Evolutionary conservation across 768 basidiomycete genomes (phyloP), one percentile per base, ranked within the genome.

Genomic region (Mycena kentingensis): DNA sequence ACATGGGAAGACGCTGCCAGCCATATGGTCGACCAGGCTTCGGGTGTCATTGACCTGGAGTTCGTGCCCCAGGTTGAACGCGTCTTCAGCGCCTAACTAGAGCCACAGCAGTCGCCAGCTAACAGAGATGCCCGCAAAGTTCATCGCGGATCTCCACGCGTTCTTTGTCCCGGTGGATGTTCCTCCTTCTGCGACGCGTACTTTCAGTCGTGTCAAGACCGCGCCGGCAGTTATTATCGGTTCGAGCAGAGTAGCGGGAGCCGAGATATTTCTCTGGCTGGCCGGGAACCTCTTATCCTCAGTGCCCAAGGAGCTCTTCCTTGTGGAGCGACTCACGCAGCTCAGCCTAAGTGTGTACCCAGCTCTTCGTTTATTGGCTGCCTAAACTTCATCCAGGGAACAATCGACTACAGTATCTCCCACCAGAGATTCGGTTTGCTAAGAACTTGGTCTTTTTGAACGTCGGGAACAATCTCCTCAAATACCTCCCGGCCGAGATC

Each of bases 401-500:
- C 41, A 42, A 42, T 42, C 11, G 22, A 24, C 41, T 42, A 21
- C 21, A 12, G 7, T 7, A 12, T 12, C 41, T 42, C 5, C 41
- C 22, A 11, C 41, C 41, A 11, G 41, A 42, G 12, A 42, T 42
- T 7, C 19, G 41, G 47, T 27, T 43, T 44, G 13, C 34, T 31
- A 48, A 34, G 26, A 25, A 22, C 26, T 28, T 49, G 24, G 24
- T 31, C 19, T 72, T 72, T 37, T 61, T 62, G 27, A 60, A 54
- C 12, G 61, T 74, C 88, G 88, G 85, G 3, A 69, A 68, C 4
- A 91, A 91, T 60, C 60, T 64, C 11, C 67, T 91, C 5, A 74
- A 68, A 2, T 71, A 68, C 34, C 65, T 90, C 18, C 87, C 88
- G 2, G 80, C 88, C 0, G 85, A 86, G 45, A 84, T 90, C 29